Percentiles rank a stretch among this genome's conserved stretches.
Evolutionary conservation across 345 rosid genomes (phyloP).

Genomic region (Hibiscus tridactylites): DNA sequence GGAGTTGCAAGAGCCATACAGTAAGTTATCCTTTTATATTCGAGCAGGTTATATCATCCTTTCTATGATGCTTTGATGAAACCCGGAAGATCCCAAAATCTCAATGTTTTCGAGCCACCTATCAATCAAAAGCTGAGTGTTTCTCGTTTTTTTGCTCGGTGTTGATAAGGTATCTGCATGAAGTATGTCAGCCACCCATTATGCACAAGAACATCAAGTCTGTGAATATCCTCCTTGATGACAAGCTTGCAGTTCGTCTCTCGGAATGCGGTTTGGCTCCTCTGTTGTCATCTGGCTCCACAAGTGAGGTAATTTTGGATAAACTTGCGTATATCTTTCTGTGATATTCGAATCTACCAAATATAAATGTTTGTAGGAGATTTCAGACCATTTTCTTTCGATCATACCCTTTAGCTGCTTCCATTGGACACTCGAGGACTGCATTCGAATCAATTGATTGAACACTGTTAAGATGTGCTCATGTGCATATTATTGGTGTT

Average conservation of each 20-base stretch:
- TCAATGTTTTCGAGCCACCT: slow-evolving; percentile 3
- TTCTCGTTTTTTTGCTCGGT: slow-evolving; percentile 1
- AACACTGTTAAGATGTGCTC: background rate
- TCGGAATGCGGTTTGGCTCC: slow-evolving; percentile 81
- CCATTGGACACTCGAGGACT: background rate
- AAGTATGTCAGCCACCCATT: slow-evolving; percentile 70
- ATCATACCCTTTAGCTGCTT: slow-evolving; percentile 6
- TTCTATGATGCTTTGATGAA: background rate
- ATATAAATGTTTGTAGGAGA: background rate
- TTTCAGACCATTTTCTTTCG: background rate
- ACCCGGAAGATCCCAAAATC: background rate
- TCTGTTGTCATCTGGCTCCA: slow-evolving; percentile 40
- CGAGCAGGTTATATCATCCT: background rate
- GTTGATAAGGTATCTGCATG: slow-evolving; percentile 68
- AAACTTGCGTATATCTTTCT: background rate
- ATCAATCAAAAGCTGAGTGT: slow-evolving; percentile 6
- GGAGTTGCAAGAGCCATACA: slow-evolving; percentile 87
- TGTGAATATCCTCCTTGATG: slow-evolving; percentile 70
- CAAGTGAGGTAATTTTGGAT: slow-evolving; percentile 43
- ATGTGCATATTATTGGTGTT: background rate
- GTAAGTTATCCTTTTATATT: slow-evolving; percentile 37
- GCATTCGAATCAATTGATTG: too few species aligned
- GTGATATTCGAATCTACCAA: background rate
- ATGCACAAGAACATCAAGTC: slow-evolving; percentile 74
- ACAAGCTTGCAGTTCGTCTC: slow-evolving; percentile 49